Evolutionary conservation across 768 basidiomycete species (phyloP).

Genomic region (Nidularia pulvinata): DNA sequence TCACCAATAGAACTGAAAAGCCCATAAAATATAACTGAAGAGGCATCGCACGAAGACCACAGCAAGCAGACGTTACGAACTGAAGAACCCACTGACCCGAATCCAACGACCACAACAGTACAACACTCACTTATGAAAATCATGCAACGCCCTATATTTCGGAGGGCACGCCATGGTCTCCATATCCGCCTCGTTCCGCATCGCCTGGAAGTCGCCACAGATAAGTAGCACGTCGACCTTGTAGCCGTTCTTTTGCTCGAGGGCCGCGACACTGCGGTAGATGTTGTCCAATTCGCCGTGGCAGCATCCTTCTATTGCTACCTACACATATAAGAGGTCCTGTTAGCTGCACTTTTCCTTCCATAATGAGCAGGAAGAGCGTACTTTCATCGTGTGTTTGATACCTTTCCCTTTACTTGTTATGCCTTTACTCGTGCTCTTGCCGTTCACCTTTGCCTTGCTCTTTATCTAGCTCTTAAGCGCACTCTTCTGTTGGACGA

Average conservation of each 20-base stretch:
- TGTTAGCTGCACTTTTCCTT: too few species aligned
- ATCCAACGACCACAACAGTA: conserved; percentile 1
- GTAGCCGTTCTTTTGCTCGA: conserved; percentile 63
- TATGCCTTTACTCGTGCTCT: too few species aligned
- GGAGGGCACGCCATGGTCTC: conserved; percentile 89
- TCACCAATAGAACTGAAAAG: too few species aligned
- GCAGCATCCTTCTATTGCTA: conserved; percentile 94
- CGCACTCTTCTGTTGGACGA: too few species aligned
- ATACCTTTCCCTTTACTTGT: too few species aligned
- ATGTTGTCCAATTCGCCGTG: conserved; percentile 93
- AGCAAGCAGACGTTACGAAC: neutral
- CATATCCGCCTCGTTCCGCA: conserved; percentile 83
- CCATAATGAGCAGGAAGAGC: too few species aligned
- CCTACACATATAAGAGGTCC: conserved; percentile 29
- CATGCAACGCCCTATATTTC: conserved; percentile 84
- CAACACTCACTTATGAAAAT: conserved; percentile 72
- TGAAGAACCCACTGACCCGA: neutral
- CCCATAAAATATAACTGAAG: neutral
- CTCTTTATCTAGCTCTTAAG: too few species aligned
- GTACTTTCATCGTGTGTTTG: too few species aligned
- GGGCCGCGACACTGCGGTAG: conserved; percentile 64
- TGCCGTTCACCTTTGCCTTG: too few species aligned
- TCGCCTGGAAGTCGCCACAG: conserved; percentile 96
- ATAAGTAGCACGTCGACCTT: conserved; percentile 86
- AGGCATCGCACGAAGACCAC: neutral